phyloP scores from a whole-genome alignment of 140 eudicot genomes.

The Erigeron philadelphicus region DNA sequence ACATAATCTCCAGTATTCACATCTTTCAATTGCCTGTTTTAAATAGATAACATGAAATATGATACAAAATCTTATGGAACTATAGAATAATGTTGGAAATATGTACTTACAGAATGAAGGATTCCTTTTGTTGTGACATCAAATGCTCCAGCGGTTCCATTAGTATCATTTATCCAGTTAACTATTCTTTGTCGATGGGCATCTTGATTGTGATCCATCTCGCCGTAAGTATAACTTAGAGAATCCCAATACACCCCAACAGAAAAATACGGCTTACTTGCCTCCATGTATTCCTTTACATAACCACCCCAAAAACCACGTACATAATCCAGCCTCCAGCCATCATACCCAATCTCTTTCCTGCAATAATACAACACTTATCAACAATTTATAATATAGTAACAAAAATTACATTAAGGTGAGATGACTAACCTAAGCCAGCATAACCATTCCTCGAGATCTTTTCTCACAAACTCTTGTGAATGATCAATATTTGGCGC shows the following conservation, averaged over 20 bases:
- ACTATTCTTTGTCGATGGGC: conserved; percentile 89
- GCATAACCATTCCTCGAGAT: conserved; percentile 77
- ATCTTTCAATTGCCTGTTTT: conserved; percentile 72
- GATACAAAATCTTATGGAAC: background rate
- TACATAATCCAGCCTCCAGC: conserved; percentile 96
- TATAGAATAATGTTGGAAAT: background rate
- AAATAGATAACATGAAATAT: background rate
- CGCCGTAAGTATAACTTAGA: conserved; percentile 87
- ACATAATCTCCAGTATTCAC: conserved; percentile 92
- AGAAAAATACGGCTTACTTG: conserved; percentile 76
- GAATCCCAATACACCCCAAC: conserved; percentile 99
- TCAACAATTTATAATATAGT: background rate
- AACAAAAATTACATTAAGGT: background rate
- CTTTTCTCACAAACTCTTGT: conserved; percentile 92
- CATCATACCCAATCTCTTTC: conserved; percentile 94
- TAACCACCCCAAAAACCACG: conserved; percentile 99
- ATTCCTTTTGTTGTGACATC: conserved; percentile 99
- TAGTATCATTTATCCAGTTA: conserved; percentile 90
- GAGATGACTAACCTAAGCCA: conserved; percentile 74
- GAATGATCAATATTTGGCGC: conserved; percentile 98
- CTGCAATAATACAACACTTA: conserved; percentile 33
- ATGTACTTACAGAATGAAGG: conserved; percentile 69
- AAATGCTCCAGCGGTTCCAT: conserved; percentile 95
- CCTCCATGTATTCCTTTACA: conserved; percentile 90
- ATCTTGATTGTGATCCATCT: conserved; percentile 97